Base-by-base conservation (phyloP, 2,329 filamentous ascomycete species). In the Calonectria honghensis region DNA sequence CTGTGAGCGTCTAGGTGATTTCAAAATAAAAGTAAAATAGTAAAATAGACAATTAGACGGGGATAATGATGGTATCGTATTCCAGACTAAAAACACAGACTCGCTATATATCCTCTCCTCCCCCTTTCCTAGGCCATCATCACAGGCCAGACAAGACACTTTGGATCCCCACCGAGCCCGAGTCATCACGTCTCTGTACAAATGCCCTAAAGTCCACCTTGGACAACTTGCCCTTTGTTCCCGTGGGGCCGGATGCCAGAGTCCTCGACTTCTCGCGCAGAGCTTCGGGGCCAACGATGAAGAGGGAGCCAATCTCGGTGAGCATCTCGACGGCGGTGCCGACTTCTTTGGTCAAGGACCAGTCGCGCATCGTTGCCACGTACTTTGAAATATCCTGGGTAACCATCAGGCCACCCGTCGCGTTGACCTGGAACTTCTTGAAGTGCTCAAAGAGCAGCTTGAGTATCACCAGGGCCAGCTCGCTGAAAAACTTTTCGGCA, bases 381-480 rank as follows among this genome's bases (percentile, higher is more conserved):
- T 99, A 99, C 83, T 95, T 96, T 45, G 95, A 95, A 84, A 98
- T 96, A 83, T 99, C 97, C 86, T 98, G 98, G 45, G 94, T 96
- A 32, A 98, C 95, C 91, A 98, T 97, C 61, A 99, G 91, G 3
- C 96, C 97, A 75, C 97, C 97, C 0, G 96, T 96, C 51, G 96
- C 95, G 79, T 96, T 98, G 78, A 99, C 95, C 75, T 94, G 92
- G 87, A 98, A 99, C 81, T 95, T 96, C 82, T 98, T 97, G 86
- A 98, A 95, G 85, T 99, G 97, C 76, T 97, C 95, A 76, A 99
- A 93, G 6, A 99, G 90, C 13, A 97, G 90, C 65, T 90, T 87
- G 78, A 96, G 93, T 45, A 98, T 89, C 13, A 94, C 93, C 18
- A 96, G 87, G 1, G 95, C 96, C 29, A 98, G 91, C 86, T 98